Base-by-base conservation (phyloP, 257 asterid species). In the Eucommia ulmoides region DNA sequence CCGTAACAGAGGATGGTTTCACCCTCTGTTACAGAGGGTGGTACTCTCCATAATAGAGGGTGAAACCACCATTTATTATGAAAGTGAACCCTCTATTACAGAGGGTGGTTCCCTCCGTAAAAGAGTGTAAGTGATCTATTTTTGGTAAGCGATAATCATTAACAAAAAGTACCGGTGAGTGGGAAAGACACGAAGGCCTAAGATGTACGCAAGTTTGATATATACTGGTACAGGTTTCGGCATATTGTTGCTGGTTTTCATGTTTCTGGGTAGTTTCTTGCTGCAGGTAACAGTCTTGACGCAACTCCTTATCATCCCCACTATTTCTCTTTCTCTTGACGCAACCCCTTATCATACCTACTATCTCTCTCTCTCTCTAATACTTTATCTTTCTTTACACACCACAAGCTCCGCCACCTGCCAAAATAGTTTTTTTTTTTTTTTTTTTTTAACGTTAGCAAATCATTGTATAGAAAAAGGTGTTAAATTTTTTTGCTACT, bases 161-260 rank as follows among this genome's bases (percentile, higher is more conserved):
- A n/a, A n/a, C n/a, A n/a, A n/a, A n/a, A n/a, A 42, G 12, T 72
- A 89, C 99, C 99, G 52, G 60, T 81, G 91, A 53, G 87, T 61
- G 41, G 99, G 79, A 24, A 95, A 77, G n/a, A 91, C 94, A 1
- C 99, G 94, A 7, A 91, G 94, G 83, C 99, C 99, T 50, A 81
- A 66, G 24, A 91, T 65, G 42, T 91, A 91, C 45, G 97, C 95
- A 15, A 81, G 68, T 65, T 83, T 91, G 21, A 92, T 74, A 73
- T 47, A 80, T 22, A 83, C 24, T 8, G 93, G 99, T 19, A 71
- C 60, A 12, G 54, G 52, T 48, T 60, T 61, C 7, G 20, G 41
- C 23, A 20, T 18, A 51, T 51, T 48, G 19, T 47, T 58, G 35
- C 21, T 22, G 24, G 23, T 42, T n/a, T 42, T 42, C 7, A 8